A percentile compares a stretch with the other conserved stretches of the same genome.
These are phyloP conservation scores for Globomyces pollinis-pini DNA, from an alignment of 192 early-diverging fungal genomes.

Conservation along the genomic window DNA sequence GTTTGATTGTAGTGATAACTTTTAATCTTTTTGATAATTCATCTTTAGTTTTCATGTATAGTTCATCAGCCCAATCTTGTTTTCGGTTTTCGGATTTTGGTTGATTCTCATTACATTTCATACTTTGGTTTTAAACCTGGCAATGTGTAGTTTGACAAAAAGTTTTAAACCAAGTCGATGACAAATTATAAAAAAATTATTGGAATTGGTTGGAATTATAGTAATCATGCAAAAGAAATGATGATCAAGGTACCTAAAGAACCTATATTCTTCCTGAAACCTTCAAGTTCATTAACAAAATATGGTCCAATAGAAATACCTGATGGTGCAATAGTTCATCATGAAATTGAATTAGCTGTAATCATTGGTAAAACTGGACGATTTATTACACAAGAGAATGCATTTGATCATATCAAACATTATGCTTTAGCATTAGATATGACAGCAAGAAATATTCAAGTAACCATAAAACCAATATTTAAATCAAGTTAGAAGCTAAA, in stretches of 20 bases:
- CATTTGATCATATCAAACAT: constrained; percentile 59
- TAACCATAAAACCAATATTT: no score
- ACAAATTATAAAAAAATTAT: constrained; percentile 65
- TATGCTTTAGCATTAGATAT: constrained; percentile 87
- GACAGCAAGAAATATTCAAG: constrained; percentile 87
- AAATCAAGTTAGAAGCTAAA: no score
- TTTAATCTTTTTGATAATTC: no score
- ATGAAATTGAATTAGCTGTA: constrained; percentile 92
- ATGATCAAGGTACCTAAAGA: constrained; percentile 79
- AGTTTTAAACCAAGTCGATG: no score
- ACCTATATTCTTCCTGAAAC: constrained; percentile 93
- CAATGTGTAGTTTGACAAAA: neutral
- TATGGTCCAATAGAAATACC: constrained; percentile 67
- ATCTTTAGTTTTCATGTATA: no score
- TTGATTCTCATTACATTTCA: no score
- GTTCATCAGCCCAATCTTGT: no score
- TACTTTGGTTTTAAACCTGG: no score
- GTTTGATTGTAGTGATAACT: no score
- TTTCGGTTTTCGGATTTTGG: no score
- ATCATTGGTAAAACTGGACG: constrained; percentile 77
- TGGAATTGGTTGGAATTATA: constrained; percentile 87
- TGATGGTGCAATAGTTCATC: constrained; percentile 67
- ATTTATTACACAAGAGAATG: constrained; percentile 58
- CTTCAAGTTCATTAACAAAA: constrained; percentile 52
- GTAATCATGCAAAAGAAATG: constrained; percentile 91